Base-by-base conservation (phyloP, 192 early-diverging fungal genomes). In the Coemansia umbellata region DNA sequence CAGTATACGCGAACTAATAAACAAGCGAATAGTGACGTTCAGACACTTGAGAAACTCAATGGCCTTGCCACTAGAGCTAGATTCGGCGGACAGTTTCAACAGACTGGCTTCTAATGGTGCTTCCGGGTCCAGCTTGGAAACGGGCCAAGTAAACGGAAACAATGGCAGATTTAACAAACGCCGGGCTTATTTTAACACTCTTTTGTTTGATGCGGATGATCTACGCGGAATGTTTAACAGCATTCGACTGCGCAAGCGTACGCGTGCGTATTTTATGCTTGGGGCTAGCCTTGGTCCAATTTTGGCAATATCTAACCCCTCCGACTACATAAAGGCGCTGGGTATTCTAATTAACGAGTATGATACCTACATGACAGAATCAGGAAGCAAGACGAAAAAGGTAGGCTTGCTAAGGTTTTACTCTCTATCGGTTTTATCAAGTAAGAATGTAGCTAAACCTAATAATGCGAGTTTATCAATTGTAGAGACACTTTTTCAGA, bases 261-360 rank as follows among this genome's bases (percentile, higher is more conserved):
- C 85, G 28, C 74, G 69, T 15, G 71, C 80, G 21, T 86, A 84
- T 63, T 84, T 83, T 65, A 81, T 79, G 48, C 75, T 86, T 10
- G 85, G 85, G n/a, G 54, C 77, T 9, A 84, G 83, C 28, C 62
- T 86, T 21, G 85, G 82, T 14, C 79, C 80, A 4, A 81, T 86
- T 49, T 60, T 86, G 22, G 83, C 83, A 30, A 83, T 85, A 43
- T 79, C 73, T 2, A 85, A 80, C 21, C 77, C 83, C 9, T 50
- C 64, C 5, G 85, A 87, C 58, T 87, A 82, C 56, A 71, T 84
- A 3, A 83, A 83, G 48, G 81, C 85, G 11, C 69, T 85, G 19
- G 75, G 56, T 15, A 78, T 83, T 4, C 60, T 87, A n/a, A 69
- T 85, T 21, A 74, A 65, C 47, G 85, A 87, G 55, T 87, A 72